phyloP scores from a whole-genome alignment of 1,139 yeast species.

The Yamadazyma pseudoaaseri region DNA sequence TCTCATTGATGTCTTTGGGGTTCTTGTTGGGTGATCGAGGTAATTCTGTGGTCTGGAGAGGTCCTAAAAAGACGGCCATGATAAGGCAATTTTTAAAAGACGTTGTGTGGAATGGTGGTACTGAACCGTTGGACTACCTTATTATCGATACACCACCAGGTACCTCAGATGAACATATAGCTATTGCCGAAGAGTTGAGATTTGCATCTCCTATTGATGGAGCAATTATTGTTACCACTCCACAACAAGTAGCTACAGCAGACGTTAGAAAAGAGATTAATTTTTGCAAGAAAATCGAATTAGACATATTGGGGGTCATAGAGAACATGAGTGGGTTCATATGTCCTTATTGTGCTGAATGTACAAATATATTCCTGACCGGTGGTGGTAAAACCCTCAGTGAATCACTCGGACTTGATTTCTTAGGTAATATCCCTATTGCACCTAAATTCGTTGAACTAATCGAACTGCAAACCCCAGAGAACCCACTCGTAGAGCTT shows the following conservation, averaged over 20 bases:
- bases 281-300: constrained; percentile 45
- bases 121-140: constrained; percentile 63
- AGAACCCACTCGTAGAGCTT: constrained; percentile 28
- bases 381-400: constrained; percentile 91
- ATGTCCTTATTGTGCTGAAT: constrained; percentile 80
- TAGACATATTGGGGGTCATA: constrained; percentile 41
- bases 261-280: constrained; percentile 51
- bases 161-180: constrained; percentile 96
- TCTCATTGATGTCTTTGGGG: constrained; percentile 85
- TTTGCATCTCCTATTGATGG: constrained; percentile 49
- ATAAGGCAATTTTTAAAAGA: constrained; percentile 88
- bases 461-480: constrained; percentile 58
- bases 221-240: constrained; percentile 49
- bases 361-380: constrained; percentile 85
- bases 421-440: constrained; percentile 85
- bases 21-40: constrained; percentile 81
- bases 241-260: constrained; percentile 56
- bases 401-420: constrained; percentile 56
- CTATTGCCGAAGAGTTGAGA: constrained; percentile 87
- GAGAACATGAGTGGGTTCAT: constrained; percentile 53
- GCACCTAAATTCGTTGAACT: constrained; percentile 88
- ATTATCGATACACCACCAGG: constrained; percentile 99
- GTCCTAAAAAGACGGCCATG: constrained; percentile 98
- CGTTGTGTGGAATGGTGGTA: constrained; percentile 76
- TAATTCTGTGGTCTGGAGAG: constrained; percentile 95